Evolutionary conservation across 2,329 filamentous ascomycete genomes (phyloP).

Genomic region (Fusarium sacchari): DNA sequence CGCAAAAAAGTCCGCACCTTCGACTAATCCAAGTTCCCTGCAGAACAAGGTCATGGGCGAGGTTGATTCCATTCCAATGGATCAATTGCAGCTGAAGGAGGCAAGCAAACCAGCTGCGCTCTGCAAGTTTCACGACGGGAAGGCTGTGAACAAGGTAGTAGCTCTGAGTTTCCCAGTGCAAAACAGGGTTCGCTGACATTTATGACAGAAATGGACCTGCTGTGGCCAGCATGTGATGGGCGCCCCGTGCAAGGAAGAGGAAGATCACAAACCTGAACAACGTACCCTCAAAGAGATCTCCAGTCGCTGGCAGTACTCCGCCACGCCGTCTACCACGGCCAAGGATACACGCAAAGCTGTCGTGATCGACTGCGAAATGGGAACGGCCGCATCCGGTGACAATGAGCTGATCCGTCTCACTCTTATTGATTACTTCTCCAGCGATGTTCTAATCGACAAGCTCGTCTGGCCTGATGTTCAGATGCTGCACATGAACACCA

Average conservation of each 20-base stretch:
- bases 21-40: neutral
- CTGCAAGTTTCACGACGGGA: slow-evolving; percentile 11
- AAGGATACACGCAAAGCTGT: slow-evolving; percentile 43
- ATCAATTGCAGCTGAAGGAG: neutral
- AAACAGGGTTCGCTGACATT: neutral
- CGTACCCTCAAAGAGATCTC: neutral
- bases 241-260: slow-evolving; percentile 2
- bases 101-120: neutral
- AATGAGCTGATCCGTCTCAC: slow-evolving; percentile 63
- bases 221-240: neutral
- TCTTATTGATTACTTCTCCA: slow-evolving; percentile 61
- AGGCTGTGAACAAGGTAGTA: neutral
- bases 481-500: slow-evolving; percentile 61
- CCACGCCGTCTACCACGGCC: neutral
- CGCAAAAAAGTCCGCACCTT: accelerated
- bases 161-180: accelerated
- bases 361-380: slow-evolving; percentile 67
- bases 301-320: slow-evolving; percentile 6
- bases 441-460: slow-evolving; percentile 58
- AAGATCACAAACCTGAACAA: neutral
- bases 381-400: slow-evolving; percentile 55
- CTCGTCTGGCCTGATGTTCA: slow-evolving; percentile 59
- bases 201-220: slow-evolving; percentile 12
- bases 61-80: neutral
- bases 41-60: neutral